These are phyloP conservation scores for Mortierella sp. DNA, from an alignment of 371 early-diverging fungal species.

Conservation along the genomic window DNA sequence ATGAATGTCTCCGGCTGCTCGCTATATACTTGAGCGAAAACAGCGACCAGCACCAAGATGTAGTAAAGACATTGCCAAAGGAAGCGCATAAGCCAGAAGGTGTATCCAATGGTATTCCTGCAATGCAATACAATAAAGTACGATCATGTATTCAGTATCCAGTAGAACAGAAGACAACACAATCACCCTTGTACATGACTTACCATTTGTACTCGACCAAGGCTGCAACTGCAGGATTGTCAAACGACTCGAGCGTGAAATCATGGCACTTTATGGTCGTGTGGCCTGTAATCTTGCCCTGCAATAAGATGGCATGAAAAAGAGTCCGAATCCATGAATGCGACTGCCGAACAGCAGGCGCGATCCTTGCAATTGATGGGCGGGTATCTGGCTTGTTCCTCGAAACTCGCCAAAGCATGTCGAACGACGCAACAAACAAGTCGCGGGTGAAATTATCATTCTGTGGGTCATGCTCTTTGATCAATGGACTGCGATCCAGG, in stretches of 20 bases:
- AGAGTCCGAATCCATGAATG: conserved; percentile 8
- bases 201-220: conserved; percentile 44
- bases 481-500: background rate
- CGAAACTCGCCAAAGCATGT: conserved; percentile 8
- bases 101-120: conserved; percentile 36
- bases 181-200: no score
- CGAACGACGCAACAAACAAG: conserved; percentile 23
- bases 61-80: conserved; percentile 23
- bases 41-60: conserved; percentile 12
- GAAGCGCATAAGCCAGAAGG: conserved; percentile 29
- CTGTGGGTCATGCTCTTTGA: background rate
- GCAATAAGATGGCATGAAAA: background rate
- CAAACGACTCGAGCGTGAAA: conserved; percentile 6
- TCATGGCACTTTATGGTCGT: conserved; percentile 7
- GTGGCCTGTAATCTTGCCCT: background rate
- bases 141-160: no score
- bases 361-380: background rate
- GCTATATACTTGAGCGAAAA: conserved; percentile 19
- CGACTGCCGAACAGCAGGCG: background rate
- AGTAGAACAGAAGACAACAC: no score
- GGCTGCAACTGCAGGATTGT: conserved; percentile 28
- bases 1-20: background rate
- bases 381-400: background rate
- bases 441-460: conserved; percentile 20
- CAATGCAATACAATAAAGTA: background rate